Percentiles rank a stretch among this genome's conserved stretches.
Evolutionary conservation across 2,329 filamentous ascomycete genomes (phyloP).

Genomic region (Stemphylium lycopersici): DNA sequence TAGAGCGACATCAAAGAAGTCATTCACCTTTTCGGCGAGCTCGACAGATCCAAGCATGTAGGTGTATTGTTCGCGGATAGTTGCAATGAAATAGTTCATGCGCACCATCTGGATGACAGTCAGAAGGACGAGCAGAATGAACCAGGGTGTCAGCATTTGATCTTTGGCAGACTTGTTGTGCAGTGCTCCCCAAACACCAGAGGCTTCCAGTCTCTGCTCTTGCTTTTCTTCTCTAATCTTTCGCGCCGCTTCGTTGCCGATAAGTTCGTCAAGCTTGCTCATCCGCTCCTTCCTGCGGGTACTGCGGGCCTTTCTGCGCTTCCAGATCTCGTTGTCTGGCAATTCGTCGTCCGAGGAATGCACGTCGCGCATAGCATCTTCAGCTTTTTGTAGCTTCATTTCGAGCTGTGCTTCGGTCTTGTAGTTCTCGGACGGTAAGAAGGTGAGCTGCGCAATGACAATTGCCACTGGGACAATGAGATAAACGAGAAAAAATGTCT

Average conservation of each 20-base stretch:
- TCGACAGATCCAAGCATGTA: constrained; percentile 69
- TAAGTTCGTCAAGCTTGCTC: constrained; percentile 72
- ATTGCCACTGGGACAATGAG: constrained; percentile 73
- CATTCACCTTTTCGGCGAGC: constrained; percentile 71
- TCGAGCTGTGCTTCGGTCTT: constrained; percentile 63
- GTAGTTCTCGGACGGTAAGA: constrained; percentile 79
- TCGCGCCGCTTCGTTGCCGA: constrained; percentile 69
- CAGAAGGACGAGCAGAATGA: constrained; percentile 80
- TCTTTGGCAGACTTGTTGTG: constrained; percentile 72
- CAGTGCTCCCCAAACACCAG: constrained; percentile 84
- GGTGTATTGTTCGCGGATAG: constrained; percentile 79
- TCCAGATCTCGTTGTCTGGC: constrained; percentile 56
- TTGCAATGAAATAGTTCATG: constrained; percentile 94
- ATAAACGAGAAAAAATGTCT: constrained; percentile 74
- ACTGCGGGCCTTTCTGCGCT: constrained; percentile 45
- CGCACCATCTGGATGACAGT: constrained; percentile 64
- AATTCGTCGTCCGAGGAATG: constrained; percentile 63
- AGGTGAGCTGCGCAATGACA: constrained; percentile 67
- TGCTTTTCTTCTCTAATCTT: constrained; percentile 66
- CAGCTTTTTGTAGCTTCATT: constrained; percentile 43
- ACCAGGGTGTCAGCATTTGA: constrained; percentile 83
- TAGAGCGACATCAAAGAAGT: constrained; percentile 82
- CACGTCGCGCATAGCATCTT: constrained; percentile 48
- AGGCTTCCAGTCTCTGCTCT: constrained; percentile 69
- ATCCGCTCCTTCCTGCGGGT: constrained; percentile 62